Evolutionary conservation across 306 rosid genomes (phyloP), one percentile per base, ranked within the genome.

Genomic region (Corylus americana): DNA sequence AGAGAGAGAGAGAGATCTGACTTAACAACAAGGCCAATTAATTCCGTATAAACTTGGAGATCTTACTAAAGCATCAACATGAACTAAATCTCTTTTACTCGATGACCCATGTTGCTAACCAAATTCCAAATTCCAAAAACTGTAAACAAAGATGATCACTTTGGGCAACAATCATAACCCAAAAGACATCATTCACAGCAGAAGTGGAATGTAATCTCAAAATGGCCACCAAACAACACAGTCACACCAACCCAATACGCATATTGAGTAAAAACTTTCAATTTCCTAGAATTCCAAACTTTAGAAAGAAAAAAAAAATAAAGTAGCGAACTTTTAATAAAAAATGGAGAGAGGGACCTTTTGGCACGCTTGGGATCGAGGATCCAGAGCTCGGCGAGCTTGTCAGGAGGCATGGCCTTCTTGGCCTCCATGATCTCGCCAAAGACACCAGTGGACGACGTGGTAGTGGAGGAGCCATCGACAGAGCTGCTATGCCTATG

Each of bases 341-440:
- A 18, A 83, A 66, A 81, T 18, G 71, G 71, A 72, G 49, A 67
- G 54, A 55, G 59, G 73, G 20, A 96, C 99, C 99, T 96, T 88
- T 96, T 96, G 83, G 99, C 99, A 59, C 99, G 97, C 84, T 93
- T 96, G 59, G 99, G 98, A 86, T 96, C 99, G 77, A 92, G 66
- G 27, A 49, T 78, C 99, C 99, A 96, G n/a, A 96, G 98, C 88
- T 96, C 99, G 1, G 98, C 98, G 55, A 96, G 94, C 87, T 96
- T 93, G 86, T 93, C 98, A 20, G 98, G 98, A 85, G 99, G 97
- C 99, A 96, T 96, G n/a, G 99, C 99, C 81, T 96, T 96, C 89
- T 96, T 96, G 0, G 99, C 98, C 4, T 96, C 99, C 98, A 96
- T 90, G 64, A 93, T 87, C 83, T 96, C 99, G 8, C 97, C 96